Evolutionary conservation across 345 rosid species (phyloP).

Genomic region (Hibiscus syriacus): DNA sequence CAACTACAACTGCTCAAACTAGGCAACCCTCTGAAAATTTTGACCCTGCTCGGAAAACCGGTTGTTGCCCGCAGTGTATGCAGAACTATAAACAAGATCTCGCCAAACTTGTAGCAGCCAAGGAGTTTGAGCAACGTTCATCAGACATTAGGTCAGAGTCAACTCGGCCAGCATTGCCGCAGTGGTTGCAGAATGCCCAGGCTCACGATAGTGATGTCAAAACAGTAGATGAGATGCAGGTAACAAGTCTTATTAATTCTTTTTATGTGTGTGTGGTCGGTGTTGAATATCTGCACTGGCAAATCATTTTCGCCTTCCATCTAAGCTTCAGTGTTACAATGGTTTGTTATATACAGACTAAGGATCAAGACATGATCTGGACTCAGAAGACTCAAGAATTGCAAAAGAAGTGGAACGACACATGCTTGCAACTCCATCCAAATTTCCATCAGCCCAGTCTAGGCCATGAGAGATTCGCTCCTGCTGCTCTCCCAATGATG

Average conservation of each 20-base stretch:
- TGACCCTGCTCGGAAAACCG: constrained; percentile 35
- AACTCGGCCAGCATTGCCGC: constrained; percentile 40
- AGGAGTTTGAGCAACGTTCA: constrained; percentile 35
- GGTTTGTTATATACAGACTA: constrained; percentile 24
- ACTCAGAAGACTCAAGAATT: constrained; percentile 52
- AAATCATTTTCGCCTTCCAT: not conserved
- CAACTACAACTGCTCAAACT: constrained; percentile 25
- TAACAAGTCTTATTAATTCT: constrained; percentile 1
- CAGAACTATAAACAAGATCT: constrained; percentile 64
- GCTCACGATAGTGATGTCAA: constrained; percentile 25
- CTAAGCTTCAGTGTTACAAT: not conserved
- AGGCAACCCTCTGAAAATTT: constrained; percentile 39
- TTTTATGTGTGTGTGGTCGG: not conserved
- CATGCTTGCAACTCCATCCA: constrained; percentile 61
- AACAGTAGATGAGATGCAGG: constrained; percentile 35
- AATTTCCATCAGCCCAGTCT: constrained; percentile 36
- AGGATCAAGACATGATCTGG: constrained; percentile 46
- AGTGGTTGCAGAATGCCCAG: constrained; percentile 77
- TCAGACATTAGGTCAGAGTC: constrained; percentile 44
- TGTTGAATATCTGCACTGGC: not conserved
- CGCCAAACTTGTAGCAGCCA: constrained; percentile 25
- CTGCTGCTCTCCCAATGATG: constrained; percentile 37
- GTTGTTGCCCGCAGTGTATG: constrained; percentile 62
- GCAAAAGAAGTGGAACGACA: constrained; percentile 77
- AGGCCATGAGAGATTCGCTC: constrained; percentile 39